phyloP scores from a whole-genome alignment of 73 alveolate species.

The Urostyla sp. region DNA sequence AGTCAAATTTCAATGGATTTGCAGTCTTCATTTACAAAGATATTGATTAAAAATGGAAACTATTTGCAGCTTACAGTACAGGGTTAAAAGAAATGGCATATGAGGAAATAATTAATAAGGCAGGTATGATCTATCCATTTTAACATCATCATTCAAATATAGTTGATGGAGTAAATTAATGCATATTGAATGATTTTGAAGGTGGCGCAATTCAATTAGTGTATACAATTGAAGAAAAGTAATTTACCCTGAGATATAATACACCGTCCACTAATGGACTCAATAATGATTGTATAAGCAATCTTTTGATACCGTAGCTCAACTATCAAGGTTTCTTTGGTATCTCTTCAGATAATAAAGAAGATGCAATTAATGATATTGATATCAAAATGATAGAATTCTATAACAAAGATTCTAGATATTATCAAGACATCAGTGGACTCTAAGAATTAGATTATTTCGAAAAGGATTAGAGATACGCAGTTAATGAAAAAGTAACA shows the following conservation, averaged over 20 bases:
- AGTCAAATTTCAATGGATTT: slow-evolving; percentile 29
- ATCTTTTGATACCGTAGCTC: neutral
- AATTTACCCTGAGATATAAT: no score
- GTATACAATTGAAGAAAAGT: neutral
- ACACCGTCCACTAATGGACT: no score
- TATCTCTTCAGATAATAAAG: neutral
- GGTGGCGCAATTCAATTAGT: neutral
- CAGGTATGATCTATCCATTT: neutral
- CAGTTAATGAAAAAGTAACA: neutral
- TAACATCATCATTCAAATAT: no score
- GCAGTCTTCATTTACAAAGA: slow-evolving; percentile 34
- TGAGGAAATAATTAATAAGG: neutral
- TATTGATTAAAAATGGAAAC: slow-evolving; percentile 8
- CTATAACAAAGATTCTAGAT: slow-evolving; percentile 13
- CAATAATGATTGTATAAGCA: neutral
- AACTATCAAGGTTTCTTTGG: slow-evolving; percentile 48
- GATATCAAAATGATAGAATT: slow-evolving; percentile 19
- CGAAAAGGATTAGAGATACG: neutral
- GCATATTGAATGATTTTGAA: neutral
- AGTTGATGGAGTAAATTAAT: neutral
- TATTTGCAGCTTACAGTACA: neutral
- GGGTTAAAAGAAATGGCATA: neutral
- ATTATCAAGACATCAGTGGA: neutral
- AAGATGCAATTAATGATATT: neutral
- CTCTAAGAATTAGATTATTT: slow-evolving; percentile 27